Base-by-base conservation (phyloP, 106 monocot species). In the Cymbidium sinense region DNA sequence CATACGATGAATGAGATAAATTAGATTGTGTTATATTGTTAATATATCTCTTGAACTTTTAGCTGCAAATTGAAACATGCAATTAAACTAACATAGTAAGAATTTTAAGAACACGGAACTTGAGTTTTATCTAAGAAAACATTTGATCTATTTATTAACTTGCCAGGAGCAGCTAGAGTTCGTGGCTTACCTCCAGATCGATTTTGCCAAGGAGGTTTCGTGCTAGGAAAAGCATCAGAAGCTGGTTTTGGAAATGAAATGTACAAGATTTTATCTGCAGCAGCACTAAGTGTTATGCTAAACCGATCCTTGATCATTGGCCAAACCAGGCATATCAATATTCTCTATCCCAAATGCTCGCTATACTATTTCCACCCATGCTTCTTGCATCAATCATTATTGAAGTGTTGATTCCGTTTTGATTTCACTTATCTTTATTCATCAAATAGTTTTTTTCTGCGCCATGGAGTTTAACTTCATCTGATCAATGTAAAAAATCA, bases 211-310 rank as follows among this genome's bases (percentile, higher is more conserved):
- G 85, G 89, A 67, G 93, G 96, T 34, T 96, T 96, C 89, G 91
- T 96, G 74, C 55, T 96, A 72, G 96, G 88, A 39, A 96, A 94
- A 82, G 83, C 96, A 79, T 88, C 91, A 43, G 91, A 94, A 79
- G 93, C 96, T 21, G 96, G 96, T 19, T 91, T 96, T 85, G 96
- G 96, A 36, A 96, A 96, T 89, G 93, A 96, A 88, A 96, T 96
- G 93, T 96, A 96, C 89, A 96, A 93, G 83, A 93, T 96, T 82
- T 83, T 96, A 81, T 91, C 96, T 41, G 96, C 89, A 77, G 96
- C 91, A 80, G 93, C 93, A 41, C 81, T 96, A 81, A 94, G 96
- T 84, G 67, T 96, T 71, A 88, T 96, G 84, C 77, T 96, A 77
- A 94, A 96, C 76, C 85, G 96, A 35, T 96, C 96, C 43, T 84